Evolutionary conservation across 306 rosid species (phyloP), one percentile per base, ranked within the genome.

Genomic region (Quercus aquifolioides): DNA sequence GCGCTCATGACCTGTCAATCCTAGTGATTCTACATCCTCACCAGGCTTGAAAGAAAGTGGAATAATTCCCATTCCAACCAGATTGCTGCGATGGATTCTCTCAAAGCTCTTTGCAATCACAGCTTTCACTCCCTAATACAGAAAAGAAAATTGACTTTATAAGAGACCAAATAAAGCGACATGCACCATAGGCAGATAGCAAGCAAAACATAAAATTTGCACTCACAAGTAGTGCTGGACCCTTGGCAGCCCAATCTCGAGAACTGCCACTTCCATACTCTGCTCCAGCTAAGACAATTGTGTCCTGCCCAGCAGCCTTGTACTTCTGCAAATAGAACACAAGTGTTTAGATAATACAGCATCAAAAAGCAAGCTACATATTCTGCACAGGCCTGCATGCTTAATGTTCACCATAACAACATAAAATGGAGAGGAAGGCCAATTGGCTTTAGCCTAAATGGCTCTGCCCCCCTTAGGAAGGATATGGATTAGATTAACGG

Each of bases 51-150:
- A 70, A 70, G 31, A 70, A 70, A 70, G 57, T n/a, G 57, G 57
- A 46, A 70, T 41, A 43, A 70, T 20, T 9, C 57, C 74, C 74
- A 41, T 70, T 70, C 74, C 74, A 9, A 73, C 60, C 46, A 87
- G 77, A 68, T 82, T 77, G 73, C 82, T 77, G 58, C 75, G 78
- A 49, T 51, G 82, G 55, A 84, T 87, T 69, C 85, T 76, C 77
- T 87, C 91, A 65, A 72, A 80, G 71, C 91, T 87, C 81, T 85
- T 82, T 1, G 91, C 84, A 28, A 87, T 87, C 3, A 85, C 88
- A 30, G 88, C 85, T 83, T 83, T 85, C 80, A 82, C 90, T 19
- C 88, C 84, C 88, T 80, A 43, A 18, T 49, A 58, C 15, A 49
- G 0, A 19, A 54, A 43, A 13, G 1, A 19, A 54, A 55, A 13